Base-by-base conservation (phyloP, 257 asterid genomes). In the Misopates orontium region DNA sequence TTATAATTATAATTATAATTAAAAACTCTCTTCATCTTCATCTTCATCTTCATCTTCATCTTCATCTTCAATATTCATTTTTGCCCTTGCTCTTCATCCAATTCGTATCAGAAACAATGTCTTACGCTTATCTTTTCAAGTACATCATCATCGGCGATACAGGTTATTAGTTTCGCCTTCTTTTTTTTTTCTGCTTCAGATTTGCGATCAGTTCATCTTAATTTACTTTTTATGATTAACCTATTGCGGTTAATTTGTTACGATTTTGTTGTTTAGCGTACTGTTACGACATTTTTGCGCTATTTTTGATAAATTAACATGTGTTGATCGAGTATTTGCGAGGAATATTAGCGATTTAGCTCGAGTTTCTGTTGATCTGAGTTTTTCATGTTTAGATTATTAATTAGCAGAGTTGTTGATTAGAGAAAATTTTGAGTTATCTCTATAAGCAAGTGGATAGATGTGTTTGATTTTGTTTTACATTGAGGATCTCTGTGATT, bases 81-180 rank as follows among this genome's bases (percentile, higher is more conserved):
- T 49, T 16, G 10, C 42, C 42, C 36, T 87, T 40, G 25, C 12
- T 2, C 31, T 40, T 4, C 41, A 44, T 20, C 70, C 40, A 49
- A 49, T n/a, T 49, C 55, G 19, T n/a, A 4, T 56, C 49, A 19
- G 42, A 0, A 22, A 67, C 8, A 54, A 90, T 90, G 97, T 90
- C 97, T 49, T 90, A 90, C 60, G 96, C 96, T 0, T 90, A 88
- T 64, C 95, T 90, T 2, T 88, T 90, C 87, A 90, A 90, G 85
- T 90, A 86, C 64, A 90, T 88, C 71, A 90, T 90, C 86, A 90
- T 90, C 76, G 97, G 97, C 28, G 97, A 88, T 52, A 90, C 97
- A 19, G 97, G 97, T 90, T 85, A 79, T 58, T 62, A 42, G 14
- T 44, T 53, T 58, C 22, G 17, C 36, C 25, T 10, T 42, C 17